A percentile compares a stretch with the other conserved stretches of the same genome.
phyloP scores from a whole-genome alignment of 2,329 filamentous ascomycete genomes.

The Trichophyton benhamiae region DNA sequence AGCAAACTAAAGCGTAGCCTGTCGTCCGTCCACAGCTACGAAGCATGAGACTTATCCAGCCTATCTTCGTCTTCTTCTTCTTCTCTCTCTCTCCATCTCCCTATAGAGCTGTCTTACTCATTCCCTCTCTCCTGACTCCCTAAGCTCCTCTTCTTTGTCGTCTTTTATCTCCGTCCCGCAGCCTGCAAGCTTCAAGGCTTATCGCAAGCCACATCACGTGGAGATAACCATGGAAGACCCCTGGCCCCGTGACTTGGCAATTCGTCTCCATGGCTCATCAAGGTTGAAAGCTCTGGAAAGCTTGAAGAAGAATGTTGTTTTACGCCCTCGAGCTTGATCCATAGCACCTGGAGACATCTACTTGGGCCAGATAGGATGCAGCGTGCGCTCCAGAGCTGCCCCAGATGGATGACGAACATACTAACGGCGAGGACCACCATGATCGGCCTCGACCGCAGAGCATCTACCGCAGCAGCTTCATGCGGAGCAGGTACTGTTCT shows the following conservation, averaged over 20 bases:
- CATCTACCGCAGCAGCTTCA: slow-evolving; percentile 16
- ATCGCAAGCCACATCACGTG: background rate
- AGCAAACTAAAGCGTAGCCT: no score
- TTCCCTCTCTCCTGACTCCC: background rate
- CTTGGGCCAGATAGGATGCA: background rate
- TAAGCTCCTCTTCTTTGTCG: background rate
- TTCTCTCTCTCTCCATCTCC: background rate
- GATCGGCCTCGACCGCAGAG: background rate
- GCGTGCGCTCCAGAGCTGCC: background rate
- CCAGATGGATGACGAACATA: slow-evolving; percentile 6
- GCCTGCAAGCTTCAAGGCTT: background rate
- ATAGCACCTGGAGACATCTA: background rate
- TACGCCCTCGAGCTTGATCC: background rate
- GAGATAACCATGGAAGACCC: background rate
- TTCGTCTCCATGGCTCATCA: background rate
- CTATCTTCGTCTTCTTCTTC: no score
- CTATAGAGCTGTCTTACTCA: background rate
- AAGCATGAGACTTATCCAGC: no score
- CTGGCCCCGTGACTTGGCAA: background rate
- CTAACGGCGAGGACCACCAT: slow-evolving; percentile 6
- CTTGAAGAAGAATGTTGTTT: background rate
- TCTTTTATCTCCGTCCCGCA: background rate
- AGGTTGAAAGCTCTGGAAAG: background rate
- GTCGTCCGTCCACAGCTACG: no score
- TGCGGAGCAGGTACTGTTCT: slow-evolving; percentile 27